Evolutionary conservation across 2,329 filamentous ascomycete genomes (phyloP).

Genomic region (Penicillium sp.): DNA sequence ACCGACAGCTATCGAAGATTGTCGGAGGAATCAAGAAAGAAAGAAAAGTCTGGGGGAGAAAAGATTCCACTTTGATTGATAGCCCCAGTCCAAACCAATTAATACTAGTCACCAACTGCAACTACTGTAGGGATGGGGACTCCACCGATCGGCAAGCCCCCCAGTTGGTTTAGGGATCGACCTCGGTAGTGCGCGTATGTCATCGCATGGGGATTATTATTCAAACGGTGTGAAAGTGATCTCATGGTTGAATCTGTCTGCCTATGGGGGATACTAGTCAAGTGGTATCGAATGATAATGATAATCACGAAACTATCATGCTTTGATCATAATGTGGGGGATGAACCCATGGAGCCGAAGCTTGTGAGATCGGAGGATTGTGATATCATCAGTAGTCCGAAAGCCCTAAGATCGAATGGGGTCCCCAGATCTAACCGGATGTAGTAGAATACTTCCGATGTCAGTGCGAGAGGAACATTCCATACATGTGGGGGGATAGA

Average conservation of each 20-base stretch:
- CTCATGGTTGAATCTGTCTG: not conserved
- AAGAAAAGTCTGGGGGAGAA: not conserved
- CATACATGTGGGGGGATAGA: not conserved
- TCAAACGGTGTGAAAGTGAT: not conserved
- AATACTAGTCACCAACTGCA: not conserved
- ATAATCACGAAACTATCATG: not conserved
- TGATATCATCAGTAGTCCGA: slow-evolving; percentile 1
- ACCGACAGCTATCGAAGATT: not conserved
- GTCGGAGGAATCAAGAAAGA: not conserved
- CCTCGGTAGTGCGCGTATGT: slow-evolving; percentile 7
- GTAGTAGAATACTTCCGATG: slow-evolving; percentile 1
- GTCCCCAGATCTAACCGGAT: slow-evolving; percentile 5
- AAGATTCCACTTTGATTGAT: slow-evolving; percentile 1
- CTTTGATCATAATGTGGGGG: not conserved
- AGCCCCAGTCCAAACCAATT: not conserved
- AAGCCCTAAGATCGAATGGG: not conserved
- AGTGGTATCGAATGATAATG: not conserved
- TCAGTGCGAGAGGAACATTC: not conserved
- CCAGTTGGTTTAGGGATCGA: not conserved
- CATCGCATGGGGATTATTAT: not conserved
- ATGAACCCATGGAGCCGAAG: not conserved
- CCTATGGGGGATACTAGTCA: not conserved
- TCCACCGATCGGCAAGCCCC: not conserved
- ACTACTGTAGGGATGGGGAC: not conserved
- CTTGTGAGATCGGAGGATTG: slow-evolving; percentile 5